Conservation (phyloP, 176 grass and related monocot species). For the Eleusine coracana region DNA sequence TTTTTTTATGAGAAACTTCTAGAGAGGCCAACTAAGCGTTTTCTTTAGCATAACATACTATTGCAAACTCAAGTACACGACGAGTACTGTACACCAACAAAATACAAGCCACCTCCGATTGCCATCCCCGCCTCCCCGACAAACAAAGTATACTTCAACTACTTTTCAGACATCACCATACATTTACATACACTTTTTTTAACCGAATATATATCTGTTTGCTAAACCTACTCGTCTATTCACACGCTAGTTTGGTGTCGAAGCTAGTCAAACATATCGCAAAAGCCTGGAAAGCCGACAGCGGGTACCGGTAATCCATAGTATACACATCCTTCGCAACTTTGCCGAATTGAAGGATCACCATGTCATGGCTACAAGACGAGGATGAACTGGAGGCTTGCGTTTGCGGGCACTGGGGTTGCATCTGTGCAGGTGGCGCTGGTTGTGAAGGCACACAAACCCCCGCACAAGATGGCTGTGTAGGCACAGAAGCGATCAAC, state of each 20-base stretch:
- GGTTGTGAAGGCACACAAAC: too few relatives aligned
- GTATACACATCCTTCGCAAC: conserved; percentile 80
- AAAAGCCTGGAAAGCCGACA: conserved; percentile 91
- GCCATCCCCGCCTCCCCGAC: too few relatives aligned
- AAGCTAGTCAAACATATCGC: conserved; percentile 90
- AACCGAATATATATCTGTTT: background rate
- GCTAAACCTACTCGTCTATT: conserved; percentile 38
- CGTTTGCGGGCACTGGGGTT: background rate
- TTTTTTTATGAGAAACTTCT: too few relatives aligned
- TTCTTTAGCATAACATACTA: too few relatives aligned
- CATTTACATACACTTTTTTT: too few relatives aligned
- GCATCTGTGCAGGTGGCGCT: conserved; percentile 9
- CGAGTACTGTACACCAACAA: too few relatives aligned
- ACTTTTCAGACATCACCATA: too few relatives aligned
- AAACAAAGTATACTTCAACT: too few relatives aligned
- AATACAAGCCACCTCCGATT: too few relatives aligned
- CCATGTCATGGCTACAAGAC: conserved; percentile 53
- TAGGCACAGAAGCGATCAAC: conserved; percentile 48
- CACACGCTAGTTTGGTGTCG: conserved; percentile 88
- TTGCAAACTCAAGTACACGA: too few relatives aligned
- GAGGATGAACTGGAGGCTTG: background rate
- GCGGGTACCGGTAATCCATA: conserved; percentile 85
- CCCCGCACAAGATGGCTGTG: background rate
- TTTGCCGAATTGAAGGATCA: conserved; percentile 85
- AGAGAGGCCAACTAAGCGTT: too few relatives aligned